Evolutionary conservation across 495 filamentous ascomycete species (phyloP).

Genomic region (Neurospora sp.): DNA sequence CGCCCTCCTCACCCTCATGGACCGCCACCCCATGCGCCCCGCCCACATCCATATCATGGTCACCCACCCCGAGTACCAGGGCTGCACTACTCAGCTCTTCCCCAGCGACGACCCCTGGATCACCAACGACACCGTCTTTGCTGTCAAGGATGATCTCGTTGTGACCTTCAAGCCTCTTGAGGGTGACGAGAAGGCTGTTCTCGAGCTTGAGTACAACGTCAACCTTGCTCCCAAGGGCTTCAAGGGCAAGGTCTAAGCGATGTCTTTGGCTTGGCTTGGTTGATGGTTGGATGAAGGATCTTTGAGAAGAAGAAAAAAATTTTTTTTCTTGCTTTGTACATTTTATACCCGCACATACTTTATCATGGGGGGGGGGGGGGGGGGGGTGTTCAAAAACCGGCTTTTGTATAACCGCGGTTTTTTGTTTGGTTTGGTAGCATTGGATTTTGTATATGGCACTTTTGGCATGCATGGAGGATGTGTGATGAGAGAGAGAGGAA

Average conservation of each 20-base stretch:
- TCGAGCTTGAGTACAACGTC: conserved; percentile 63
- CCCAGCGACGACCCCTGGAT: conserved; percentile 61
- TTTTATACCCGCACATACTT: background rate
- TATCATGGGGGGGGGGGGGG: too few species aligned
- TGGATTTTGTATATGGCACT: background rate
- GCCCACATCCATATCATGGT: conserved; percentile 81
- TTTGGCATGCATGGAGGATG: background rate
- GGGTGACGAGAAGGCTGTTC: conserved; percentile 51
- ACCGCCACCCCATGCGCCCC: conserved; percentile 74
- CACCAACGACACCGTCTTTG: conserved; percentile 64
- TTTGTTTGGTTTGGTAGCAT: background rate
- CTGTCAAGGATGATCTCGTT: conserved; percentile 67
- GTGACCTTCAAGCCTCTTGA: conserved; percentile 59
- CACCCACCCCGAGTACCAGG: conserved; percentile 44
- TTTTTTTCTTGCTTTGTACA: background rate
- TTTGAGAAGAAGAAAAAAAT: background rate
- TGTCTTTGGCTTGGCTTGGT: background rate
- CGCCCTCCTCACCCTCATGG: conserved; percentile 57
- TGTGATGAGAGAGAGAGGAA: background rate
- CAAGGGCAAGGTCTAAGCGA: conserved; percentile 31
- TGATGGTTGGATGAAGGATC: background rate
- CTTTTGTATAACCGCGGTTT: background rate
- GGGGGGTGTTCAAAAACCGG: too few species aligned
- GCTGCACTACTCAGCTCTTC: conserved; percentile 70
- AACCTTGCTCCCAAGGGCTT: conserved; percentile 42